Base-by-base conservation (phyloP, 208 protist species). In the Leishmania arabica region DNA sequence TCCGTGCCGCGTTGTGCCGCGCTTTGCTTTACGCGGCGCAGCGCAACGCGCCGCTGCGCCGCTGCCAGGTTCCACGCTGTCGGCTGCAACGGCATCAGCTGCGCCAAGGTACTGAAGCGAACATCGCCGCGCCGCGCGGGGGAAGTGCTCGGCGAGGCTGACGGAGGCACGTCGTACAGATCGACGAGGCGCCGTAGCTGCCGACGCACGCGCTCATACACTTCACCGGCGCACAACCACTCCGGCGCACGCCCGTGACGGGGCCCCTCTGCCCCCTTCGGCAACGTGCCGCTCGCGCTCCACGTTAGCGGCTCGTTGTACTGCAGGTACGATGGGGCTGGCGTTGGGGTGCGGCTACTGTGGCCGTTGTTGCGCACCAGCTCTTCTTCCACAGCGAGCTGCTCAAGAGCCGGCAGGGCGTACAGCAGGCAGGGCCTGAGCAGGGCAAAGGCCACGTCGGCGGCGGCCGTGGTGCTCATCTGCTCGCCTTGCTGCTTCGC, bases 391-490 rank as follows among this genome's bases (percentile, higher is more conserved):
- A 86, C 54, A 2, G 82, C 78, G 4, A 86, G 78, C 31, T 77
- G 65, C 53, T 69, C 78, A 34, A 88, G 73, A 60, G 77, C 3
- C 31, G 81, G 85, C n/a, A 80, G 84, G 21, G 81, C 75, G 81
- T 85, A 83, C 66, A 85, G 78, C 1, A 82, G 56, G 68, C 65
- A 85, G 62, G 85, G 85, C 42, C 80, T 77, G 31, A 88, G 78
- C 9, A 88, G n/a, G 5, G 81, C 73, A 58, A 85, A 79, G 45
- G 77, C 72, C 8, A 83, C 74, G 24, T 83, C 78, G 9, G 78
- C 78, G 6, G 74, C 31, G 56, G 49, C 40, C 6, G 51, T 13
- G n/a, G 37, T n/a, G 56, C 60, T 42, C 8, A 13, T 31, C 17
- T 51, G 47, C 42, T 71, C 60, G n/a, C 51, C 21, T 65, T 71